A percentile compares a stretch with the other conserved stretches of the same genome.
Evolutionary conservation across 805 yeast genomes (phyloP).

Genomic region (Metschnikowia borealis): DNA sequence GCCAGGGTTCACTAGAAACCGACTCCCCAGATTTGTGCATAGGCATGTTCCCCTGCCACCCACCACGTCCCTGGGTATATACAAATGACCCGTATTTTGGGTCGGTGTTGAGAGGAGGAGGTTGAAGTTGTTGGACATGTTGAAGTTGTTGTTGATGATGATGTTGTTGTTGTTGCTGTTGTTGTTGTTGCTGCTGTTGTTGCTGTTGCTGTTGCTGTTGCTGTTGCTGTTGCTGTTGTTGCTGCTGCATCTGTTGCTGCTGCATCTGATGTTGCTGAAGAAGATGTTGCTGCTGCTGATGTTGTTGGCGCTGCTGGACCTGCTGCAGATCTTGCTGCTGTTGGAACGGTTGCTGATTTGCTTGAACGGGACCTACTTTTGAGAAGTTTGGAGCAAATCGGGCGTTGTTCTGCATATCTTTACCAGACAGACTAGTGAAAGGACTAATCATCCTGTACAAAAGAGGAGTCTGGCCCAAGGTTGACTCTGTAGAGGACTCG

Average conservation of each 20-base stretch:
- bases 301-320: constrained; percentile 15
- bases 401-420: background rate
- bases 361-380: background rate
- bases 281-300: constrained; percentile 16
- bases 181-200: background rate
- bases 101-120: background rate
- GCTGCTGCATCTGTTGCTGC: constrained; percentile 11
- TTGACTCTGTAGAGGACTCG: background rate
- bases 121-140: background rate
- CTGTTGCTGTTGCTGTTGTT: constrained; percentile 9
- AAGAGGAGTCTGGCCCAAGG: background rate
- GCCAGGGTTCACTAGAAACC: background rate
- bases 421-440: background rate
- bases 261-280: constrained; percentile 4
- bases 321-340: background rate
- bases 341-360: background rate
- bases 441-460: constrained; percentile 2
- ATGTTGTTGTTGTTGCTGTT: background rate
- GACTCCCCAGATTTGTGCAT: background rate
- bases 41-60: constrained; percentile 1
- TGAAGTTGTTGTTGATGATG: background rate
- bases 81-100: background rate
- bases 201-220: constrained; percentile 1
- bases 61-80: background rate
- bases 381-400: background rate